phyloP scores from a whole-genome alignment of 2,329 filamentous ascomycete genomes.

The Diaporthe vexans region DNA sequence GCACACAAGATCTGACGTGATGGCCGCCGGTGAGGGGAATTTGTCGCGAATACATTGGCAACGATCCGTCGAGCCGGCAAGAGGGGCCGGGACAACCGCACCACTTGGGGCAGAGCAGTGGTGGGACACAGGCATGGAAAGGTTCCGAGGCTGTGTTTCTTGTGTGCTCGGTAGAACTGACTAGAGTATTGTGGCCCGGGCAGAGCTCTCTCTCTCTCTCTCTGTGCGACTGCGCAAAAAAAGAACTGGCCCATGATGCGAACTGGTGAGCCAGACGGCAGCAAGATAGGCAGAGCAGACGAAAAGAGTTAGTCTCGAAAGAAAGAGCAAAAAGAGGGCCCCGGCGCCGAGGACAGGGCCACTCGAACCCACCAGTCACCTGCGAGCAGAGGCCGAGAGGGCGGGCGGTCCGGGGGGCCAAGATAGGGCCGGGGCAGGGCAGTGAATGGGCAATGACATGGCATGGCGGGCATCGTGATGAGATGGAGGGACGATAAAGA shows the following conservation, averaged over 20 bases:
- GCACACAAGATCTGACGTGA: slow-evolving; percentile 17
- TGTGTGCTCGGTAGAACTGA: neutral
- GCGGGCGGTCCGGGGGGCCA: slow-evolving; percentile 5
- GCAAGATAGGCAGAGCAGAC: neutral
- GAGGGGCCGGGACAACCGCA: slow-evolving; percentile 28
- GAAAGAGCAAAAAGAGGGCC: neutral
- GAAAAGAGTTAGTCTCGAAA: neutral
- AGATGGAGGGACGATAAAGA: neutral
- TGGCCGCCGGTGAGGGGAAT: slow-evolving; percentile 25
- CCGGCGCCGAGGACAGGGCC: slow-evolving; percentile 18
- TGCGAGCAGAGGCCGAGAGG: neutral
- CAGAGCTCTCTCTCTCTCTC: neutral
- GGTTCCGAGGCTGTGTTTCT: slow-evolving; percentile 29
- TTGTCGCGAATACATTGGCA: slow-evolving; percentile 35
- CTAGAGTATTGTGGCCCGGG: slow-evolving; percentile 17
- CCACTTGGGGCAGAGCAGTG: neutral
- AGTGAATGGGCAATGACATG: neutral
- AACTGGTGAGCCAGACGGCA: neutral
- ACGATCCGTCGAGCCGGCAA: slow-evolving; percentile 27
- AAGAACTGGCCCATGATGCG: neutral
- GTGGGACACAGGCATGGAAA: slow-evolving; percentile 37
- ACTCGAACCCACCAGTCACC: slow-evolving; percentile 6
- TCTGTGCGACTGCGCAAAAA: neutral
- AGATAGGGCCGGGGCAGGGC: slow-evolving; percentile 14
- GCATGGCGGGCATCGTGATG: slow-evolving; percentile 3